Evolutionary conservation across 345 rosid genomes (phyloP).

Genomic region (Zanthoxylum bungeanum): DNA sequence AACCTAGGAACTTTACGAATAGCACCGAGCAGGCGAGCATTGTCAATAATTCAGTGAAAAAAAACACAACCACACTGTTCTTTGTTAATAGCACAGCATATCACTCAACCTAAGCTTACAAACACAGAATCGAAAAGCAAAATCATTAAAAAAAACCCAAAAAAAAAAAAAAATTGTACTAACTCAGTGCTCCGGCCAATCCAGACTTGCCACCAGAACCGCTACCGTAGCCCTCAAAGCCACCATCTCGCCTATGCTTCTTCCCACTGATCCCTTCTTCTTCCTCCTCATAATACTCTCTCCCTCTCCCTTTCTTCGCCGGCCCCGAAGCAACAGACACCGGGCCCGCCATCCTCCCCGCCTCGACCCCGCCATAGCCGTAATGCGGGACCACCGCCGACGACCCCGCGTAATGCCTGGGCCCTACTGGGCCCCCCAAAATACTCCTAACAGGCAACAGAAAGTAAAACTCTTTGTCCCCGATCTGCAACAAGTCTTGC

Average conservation of each 20-base stretch:
- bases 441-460: constrained; percentile 85
- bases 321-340: constrained; percentile 27
- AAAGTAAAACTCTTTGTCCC: constrained; percentile 94
- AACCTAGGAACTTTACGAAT: not conserved
- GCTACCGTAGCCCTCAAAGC: constrained; percentile 37
- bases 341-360: constrained; percentile 35
- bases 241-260: constrained; percentile 76
- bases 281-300: constrained; percentile 59
- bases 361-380: constrained; percentile 37
- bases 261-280: constrained; percentile 67
- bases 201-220: constrained; percentile 60
- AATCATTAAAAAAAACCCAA: not conserved
- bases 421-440: constrained; percentile 65
- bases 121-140: not conserved
- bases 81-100: not conserved
- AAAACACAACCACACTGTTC: not conserved
- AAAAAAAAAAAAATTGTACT: constrained; percentile 15
- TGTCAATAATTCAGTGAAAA: not conserved
- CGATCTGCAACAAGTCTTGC: constrained; percentile 90
- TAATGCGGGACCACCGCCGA: constrained; percentile 44
- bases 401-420: constrained; percentile 55
- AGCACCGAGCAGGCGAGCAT: not conserved
- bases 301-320: constrained; percentile 61
- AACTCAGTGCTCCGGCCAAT: constrained; percentile 48
- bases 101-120: not conserved